These are phyloP conservation scores for Halophytophthora polymorphica DNA, from an alignment of 352 stramenopile genomes.

Conservation along the genomic window DNA sequence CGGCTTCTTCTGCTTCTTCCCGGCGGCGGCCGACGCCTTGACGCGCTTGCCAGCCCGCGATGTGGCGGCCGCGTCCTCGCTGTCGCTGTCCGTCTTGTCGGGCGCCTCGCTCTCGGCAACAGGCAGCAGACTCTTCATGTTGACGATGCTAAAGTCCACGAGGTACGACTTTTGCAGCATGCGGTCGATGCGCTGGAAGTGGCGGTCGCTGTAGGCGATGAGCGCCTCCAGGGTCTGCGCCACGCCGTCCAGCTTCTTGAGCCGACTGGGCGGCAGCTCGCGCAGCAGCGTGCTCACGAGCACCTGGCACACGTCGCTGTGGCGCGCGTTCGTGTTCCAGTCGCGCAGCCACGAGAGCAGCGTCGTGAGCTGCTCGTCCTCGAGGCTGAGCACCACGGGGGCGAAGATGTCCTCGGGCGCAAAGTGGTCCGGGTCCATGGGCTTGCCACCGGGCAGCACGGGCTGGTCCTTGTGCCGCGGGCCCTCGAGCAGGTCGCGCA, in stretches of 20 bases:
- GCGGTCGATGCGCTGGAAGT: slow-evolving; percentile 96
- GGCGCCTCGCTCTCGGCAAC: slow-evolving; percentile 21
- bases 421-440: slow-evolving; percentile 55
- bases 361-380: slow-evolving; percentile 81
- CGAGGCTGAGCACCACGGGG: slow-evolving; percentile 69
- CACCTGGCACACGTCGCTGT: slow-evolving; percentile 92
- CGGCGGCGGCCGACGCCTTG: slow-evolving; percentile 11
- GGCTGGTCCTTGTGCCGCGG: slow-evolving; percentile 62
- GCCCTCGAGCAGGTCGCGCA: slow-evolving; percentile 78
- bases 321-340: slow-evolving; percentile 97
- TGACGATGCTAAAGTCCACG: slow-evolving; percentile 92
- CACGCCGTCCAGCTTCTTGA: slow-evolving; percentile 72
- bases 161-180: slow-evolving; percentile 97
- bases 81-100: slow-evolving; percentile 45
- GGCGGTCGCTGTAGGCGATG: slow-evolving; percentile 95
- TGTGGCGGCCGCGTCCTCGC: slow-evolving; percentile 23
- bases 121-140: slow-evolving; percentile 83
- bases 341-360: slow-evolving; percentile 94
- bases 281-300: slow-evolving; percentile 90
- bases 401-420: slow-evolving; percentile 60
- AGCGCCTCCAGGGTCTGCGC: slow-evolving; percentile 90
- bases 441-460: slow-evolving; percentile 27
- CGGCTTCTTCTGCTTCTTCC: slow-evolving; percentile 25
- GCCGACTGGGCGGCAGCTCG: slow-evolving; percentile 51
- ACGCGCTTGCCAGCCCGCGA: slow-evolving; percentile 23